Evolutionary conservation across 176 grass and related monocot species (phyloP), one percentile per base, ranked within the genome.

Genomic region (Rhynchospora pubera): DNA sequence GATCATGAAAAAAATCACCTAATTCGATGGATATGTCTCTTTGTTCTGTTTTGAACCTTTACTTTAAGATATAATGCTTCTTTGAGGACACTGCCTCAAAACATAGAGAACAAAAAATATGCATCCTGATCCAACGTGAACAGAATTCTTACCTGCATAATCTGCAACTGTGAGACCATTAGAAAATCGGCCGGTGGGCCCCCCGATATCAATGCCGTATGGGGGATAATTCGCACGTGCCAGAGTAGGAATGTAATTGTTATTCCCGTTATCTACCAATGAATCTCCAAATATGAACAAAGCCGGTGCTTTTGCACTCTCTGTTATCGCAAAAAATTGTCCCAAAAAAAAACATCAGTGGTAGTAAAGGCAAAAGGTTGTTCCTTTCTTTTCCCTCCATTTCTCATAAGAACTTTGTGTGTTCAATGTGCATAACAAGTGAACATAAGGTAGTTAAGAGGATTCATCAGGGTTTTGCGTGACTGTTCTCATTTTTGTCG

Each of bases 281-380:
- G 88, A 89, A 57, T 89, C 88, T 72, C 88, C 88, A 50, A 89
- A 89, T 30, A 78, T 80, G 77, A 79, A 89, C 84, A 86, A 83
- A 26, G 88, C 88, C 3, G 83, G 83, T 2, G 82, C 47, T 64
- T 65, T 63, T 0, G 22, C 62, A 19, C 72, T 30, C 7, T 79
- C 42, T 21, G 58, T 34, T 21, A 58, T 16, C 15, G 16, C 61
- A 60, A 6, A 79, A 79, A 32, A 79, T 43, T 12, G 21, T 42
- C 57, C 57, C 0, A 57, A 3, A 32, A 79, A n/a, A 39, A 62
- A 45, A 3, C 11, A 79, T 5, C 56, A 62, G n/a, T 11, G 16
- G 46, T 21, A 43, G 39, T 23, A 79, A 21, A 56, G 8, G 45
- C 26, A 62, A 79, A 9, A 62, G 28, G 13, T 19, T 69, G 48